phyloP scores from a whole-genome alignment of 129 eudicot species.

The Mikania micrantha region DNA sequence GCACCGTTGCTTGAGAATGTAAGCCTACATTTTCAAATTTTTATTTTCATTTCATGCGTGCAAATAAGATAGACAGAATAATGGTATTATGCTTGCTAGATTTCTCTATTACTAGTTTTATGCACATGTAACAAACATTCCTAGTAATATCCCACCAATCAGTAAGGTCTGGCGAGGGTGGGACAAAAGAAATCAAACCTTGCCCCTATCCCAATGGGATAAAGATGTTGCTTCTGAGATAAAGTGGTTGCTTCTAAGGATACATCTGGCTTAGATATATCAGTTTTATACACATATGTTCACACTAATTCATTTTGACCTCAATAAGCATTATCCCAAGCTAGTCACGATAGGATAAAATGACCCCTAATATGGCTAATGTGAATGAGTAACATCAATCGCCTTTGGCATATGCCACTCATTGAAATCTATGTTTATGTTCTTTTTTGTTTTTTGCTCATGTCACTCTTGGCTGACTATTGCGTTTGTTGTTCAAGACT shows the following conservation, averaged over 20 bases:
- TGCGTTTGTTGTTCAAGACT: not conserved
- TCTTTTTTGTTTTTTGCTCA: not conserved
- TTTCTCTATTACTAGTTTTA: not conserved
- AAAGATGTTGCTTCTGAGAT: too few relatives aligned
- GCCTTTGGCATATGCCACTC: not conserved
- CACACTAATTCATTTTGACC: not conserved
- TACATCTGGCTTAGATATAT: too few relatives aligned
- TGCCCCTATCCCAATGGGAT: too few relatives aligned
- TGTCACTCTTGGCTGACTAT: not conserved
- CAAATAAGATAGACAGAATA: not conserved
- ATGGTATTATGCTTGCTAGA: conserved; percentile 7
- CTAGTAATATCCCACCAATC: too few relatives aligned
- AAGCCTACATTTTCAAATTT: conserved; percentile 15
- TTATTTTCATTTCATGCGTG: not conserved
- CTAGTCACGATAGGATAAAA: not conserved
- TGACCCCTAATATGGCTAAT: not conserved
- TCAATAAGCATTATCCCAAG: not conserved
- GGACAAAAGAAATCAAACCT: too few relatives aligned
- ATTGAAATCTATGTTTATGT: not conserved
- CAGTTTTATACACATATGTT: not conserved
- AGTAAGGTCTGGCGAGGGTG: too few relatives aligned
- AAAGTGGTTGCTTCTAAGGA: too few relatives aligned
- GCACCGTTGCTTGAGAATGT: conserved; percentile 74
- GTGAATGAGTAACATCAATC: not conserved
- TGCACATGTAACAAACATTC: too few relatives aligned